phyloP scores from a whole-genome alignment of 371 early-diverging fungal genomes.

The Mortierella sp. region DNA sequence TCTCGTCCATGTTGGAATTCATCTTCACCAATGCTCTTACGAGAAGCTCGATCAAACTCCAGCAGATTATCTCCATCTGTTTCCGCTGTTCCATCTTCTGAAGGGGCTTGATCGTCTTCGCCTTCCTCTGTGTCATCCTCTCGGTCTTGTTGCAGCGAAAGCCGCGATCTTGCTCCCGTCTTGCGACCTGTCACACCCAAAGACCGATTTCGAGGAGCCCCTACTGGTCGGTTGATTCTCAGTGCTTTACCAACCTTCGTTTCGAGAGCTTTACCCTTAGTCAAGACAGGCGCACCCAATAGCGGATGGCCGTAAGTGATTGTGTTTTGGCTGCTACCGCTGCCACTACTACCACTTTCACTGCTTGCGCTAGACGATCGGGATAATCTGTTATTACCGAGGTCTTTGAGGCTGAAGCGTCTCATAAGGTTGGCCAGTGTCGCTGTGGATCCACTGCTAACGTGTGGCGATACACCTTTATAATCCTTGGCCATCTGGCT shows the following conservation, averaged over 20 bases:
- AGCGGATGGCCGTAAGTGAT: slow-evolving; percentile 19
- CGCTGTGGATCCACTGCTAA: slow-evolving; percentile 13
- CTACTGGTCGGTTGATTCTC: slow-evolving; percentile 25
- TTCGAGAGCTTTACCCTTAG: slow-evolving; percentile 35
- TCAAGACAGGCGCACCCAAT: slow-evolving; percentile 16
- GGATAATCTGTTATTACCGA: slow-evolving; percentile 20
- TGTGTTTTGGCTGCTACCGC: slow-evolving; percentile 17
- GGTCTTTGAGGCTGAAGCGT: slow-evolving; percentile 43
- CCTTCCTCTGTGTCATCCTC: slow-evolving; percentile 41
- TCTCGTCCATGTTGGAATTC: slow-evolving; percentile 25
- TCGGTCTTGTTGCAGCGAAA: slow-evolving; percentile 39
- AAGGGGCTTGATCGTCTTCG: slow-evolving; percentile 28
- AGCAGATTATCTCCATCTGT: slow-evolving; percentile 23
- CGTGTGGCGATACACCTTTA: slow-evolving; percentile 1
- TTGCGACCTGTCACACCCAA: slow-evolving; percentile 29
- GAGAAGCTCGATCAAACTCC: slow-evolving; percentile 30
- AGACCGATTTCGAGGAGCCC: slow-evolving; percentile 13
- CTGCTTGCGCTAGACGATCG: slow-evolving; percentile 18
- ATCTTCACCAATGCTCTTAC: slow-evolving; percentile 28
- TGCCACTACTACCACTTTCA: slow-evolving; percentile 19
- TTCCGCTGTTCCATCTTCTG: slow-evolving; percentile 30
- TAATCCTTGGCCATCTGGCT: slow-evolving; percentile 7
- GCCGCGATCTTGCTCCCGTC: slow-evolving; percentile 25
- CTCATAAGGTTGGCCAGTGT: slow-evolving; percentile 32
- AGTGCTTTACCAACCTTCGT: slow-evolving; percentile 33